phyloP scores from a whole-genome alignment of 306 rosid species.

The Prunus mira region DNA sequence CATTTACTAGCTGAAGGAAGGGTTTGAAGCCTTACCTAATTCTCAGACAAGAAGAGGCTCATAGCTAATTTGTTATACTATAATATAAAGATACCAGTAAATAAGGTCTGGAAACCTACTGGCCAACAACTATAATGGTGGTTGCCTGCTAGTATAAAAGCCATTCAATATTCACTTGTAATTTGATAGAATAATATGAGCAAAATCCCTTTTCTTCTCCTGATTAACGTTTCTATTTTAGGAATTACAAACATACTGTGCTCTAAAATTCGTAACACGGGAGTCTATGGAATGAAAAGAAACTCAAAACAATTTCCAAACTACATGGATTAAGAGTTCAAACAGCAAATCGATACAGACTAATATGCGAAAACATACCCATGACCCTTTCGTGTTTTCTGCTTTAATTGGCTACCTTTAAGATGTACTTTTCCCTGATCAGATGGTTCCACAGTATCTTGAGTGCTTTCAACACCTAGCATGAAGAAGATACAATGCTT shows the following conservation, averaged over 20 bases:
- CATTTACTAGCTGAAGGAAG: neutral
- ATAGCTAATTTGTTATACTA: neutral
- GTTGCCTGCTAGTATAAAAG: neutral
- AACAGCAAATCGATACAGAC: neutral
- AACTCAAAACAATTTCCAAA: neutral
- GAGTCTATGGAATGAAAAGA: neutral
- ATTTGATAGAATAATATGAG: neutral
- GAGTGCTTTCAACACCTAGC: constrained; percentile 48
- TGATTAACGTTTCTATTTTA: neutral
- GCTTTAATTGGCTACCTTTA: constrained; percentile 65
- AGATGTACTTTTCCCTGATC: constrained; percentile 51
- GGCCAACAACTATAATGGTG: neutral
- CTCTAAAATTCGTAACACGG: neutral
- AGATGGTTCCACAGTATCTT: constrained; percentile 51
- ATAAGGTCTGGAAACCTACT: neutral
- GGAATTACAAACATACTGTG: neutral
- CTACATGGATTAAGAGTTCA: neutral
- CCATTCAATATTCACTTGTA: neutral
- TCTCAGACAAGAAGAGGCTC: neutral
- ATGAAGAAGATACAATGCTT: constrained; percentile 12
- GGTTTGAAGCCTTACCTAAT: neutral
- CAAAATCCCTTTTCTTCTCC: neutral
- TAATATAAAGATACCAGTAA: neutral
- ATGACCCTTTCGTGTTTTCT: constrained; percentile 68
- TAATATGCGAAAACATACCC: constrained; percentile 58